Conservation (phyloP, 1,139 yeast genomes). For the Pichia sp. region DNA sequence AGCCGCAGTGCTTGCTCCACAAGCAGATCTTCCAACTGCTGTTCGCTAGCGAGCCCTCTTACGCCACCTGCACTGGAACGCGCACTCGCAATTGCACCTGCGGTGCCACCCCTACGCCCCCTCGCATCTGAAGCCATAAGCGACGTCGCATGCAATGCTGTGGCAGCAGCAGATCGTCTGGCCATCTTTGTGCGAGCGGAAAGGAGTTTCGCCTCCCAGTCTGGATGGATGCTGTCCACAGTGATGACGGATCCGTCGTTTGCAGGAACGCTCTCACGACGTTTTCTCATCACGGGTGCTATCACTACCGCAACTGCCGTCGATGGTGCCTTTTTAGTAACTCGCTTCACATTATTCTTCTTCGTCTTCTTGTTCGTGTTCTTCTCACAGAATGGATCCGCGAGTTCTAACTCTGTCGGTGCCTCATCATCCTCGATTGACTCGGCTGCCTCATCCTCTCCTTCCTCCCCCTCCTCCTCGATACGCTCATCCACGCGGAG, state of each 20-base stretch:
- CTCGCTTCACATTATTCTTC: not conserved
- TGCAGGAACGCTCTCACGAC: conserved; percentile 49
- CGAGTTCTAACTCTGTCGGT: conserved; percentile 8
- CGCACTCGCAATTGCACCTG: not conserved
- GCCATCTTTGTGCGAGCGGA: conserved; percentile 74
- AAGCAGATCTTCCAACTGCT: not conserved
- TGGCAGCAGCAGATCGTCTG: conserved; percentile 86
- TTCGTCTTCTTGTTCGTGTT: not conserved
- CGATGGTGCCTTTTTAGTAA: not conserved
- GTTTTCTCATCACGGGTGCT: conserved; percentile 11
- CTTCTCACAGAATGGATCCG: conserved; percentile 8
- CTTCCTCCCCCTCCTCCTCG: conserved; percentile 17
- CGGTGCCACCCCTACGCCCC: not conserved
- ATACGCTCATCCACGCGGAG: not conserved
- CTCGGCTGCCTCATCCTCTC: not conserved
- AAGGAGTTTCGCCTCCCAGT: conserved; percentile 74
- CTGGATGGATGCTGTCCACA: conserved; percentile 80
- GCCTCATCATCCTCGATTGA: conserved; percentile 15
- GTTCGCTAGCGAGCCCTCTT: not conserved
- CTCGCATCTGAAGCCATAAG: conserved; percentile 27
- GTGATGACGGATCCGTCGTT: conserved; percentile 62
- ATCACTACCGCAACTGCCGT: not conserved
- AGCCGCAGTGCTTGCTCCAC: conserved; percentile 75
- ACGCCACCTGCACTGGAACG: not conserved
- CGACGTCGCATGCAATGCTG: conserved; percentile 83